Evolutionary conservation across 2,329 filamentous ascomycete species (phyloP).

Genomic region (Coniochaeta sp.): DNA sequence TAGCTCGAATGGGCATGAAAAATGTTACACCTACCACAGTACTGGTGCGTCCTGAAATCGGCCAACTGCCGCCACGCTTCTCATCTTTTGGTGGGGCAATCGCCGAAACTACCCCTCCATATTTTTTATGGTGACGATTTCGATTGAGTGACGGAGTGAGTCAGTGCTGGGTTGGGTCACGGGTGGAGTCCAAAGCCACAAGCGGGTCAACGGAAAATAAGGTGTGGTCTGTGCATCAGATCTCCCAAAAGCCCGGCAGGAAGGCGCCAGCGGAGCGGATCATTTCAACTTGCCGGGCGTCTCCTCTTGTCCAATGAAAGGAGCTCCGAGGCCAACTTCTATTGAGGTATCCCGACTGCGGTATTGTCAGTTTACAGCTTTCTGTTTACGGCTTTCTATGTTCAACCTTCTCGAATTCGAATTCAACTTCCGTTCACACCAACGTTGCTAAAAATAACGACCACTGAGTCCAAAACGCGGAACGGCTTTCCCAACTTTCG

Average conservation of each 20-base stretch:
- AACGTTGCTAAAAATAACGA: background rate
- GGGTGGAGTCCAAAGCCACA: background rate
- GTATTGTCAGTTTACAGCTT: background rate
- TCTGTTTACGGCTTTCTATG: background rate
- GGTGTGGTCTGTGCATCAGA: slow-evolving; percentile 11
- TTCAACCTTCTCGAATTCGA: background rate
- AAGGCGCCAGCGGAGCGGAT: slow-evolving; percentile 8
- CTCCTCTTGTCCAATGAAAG: background rate
- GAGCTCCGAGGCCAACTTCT: background rate
- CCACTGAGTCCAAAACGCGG: background rate
- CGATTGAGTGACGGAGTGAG: background rate
- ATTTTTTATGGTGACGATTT: background rate
- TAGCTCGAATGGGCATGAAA: background rate
- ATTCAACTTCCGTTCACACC: background rate
- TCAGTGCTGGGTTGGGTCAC: too few species aligned
- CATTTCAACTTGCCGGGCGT: slow-evolving; percentile 4
- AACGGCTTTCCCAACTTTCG: background rate
- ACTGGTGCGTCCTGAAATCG: background rate
- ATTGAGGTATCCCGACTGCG: background rate
- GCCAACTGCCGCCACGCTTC: background rate
- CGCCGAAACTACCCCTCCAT: background rate
- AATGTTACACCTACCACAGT: background rate
- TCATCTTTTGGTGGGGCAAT: background rate
- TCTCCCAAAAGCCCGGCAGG: background rate
- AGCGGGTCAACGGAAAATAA: slow-evolving; percentile 7